phyloP scores from a whole-genome alignment of 805 yeast species.

The Teunomyces panamensis region DNA sequence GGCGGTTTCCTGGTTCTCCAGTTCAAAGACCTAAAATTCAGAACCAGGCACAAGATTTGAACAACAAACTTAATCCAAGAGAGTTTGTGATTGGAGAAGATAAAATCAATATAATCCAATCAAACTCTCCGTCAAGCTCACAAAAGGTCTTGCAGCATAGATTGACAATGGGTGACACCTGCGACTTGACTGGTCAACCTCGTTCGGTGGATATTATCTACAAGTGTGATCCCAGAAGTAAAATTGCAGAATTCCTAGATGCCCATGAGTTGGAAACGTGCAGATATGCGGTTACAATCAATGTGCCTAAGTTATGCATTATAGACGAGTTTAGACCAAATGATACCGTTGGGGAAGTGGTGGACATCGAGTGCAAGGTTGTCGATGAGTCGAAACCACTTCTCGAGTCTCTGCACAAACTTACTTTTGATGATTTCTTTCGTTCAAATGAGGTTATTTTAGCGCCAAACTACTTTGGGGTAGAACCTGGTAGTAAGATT shows the following conservation, averaged over 20 bases:
- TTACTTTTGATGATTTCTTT: conserved; percentile 17
- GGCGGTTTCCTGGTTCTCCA: conserved; percentile 29
- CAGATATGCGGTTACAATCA: conserved; percentile 50
- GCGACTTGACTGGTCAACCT: conserved; percentile 55
- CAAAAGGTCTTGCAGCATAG: conserved; percentile 38
- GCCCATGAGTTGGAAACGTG: conserved; percentile 57
- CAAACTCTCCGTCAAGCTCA: conserved; percentile 16
- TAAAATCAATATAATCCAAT: conserved; percentile 13
- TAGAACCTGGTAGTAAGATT: conserved; percentile 13
- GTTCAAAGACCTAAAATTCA: conserved; percentile 12
- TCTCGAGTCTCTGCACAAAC: background rate
- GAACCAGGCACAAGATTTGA: conserved; percentile 19
- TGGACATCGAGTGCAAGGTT: conserved; percentile 29
- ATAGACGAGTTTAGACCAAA: conserved; percentile 31
- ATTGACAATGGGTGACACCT: conserved; percentile 47
- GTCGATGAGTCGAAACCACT: conserved; percentile 4
- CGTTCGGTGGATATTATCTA: conserved; percentile 56
- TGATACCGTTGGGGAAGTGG: conserved; percentile 19
- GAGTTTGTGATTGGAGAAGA: conserved; percentile 31
- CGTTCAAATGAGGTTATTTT: background rate
- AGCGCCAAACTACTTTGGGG: background rate
- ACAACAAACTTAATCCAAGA: conserved; percentile 12
- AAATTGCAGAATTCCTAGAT: conserved; percentile 26
- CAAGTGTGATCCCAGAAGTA: conserved; percentile 44
- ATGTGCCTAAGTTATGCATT: conserved; percentile 50